A percentile compares a stretch with the other conserved stretches of the same genome.
phyloP scores from a whole-genome alignment of 176 grass and related monocot species.

The Carex pumila region DNA sequence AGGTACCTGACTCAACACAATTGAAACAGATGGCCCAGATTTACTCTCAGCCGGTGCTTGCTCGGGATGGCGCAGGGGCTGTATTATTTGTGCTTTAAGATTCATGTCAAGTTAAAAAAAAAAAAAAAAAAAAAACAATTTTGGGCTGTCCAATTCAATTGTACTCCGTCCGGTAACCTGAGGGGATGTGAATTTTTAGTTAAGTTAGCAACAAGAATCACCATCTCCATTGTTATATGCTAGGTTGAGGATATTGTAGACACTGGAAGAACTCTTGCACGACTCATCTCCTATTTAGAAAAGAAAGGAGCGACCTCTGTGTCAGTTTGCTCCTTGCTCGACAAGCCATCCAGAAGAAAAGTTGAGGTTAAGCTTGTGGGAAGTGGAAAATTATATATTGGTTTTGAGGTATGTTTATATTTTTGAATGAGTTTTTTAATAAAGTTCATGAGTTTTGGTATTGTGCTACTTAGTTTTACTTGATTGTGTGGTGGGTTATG shows the following conservation, averaged over 20 bases:
- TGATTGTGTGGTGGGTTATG: neutral
- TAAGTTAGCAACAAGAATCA: neutral
- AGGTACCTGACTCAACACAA: no score
- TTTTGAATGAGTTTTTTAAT: neutral
- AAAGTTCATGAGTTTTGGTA: neutral
- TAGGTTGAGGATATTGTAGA: slow-evolving; percentile 96
- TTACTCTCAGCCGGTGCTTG: no score
- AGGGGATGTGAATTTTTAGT: neutral
- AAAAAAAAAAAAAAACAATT: no score
- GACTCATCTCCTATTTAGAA: slow-evolving; percentile 63
- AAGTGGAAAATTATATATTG: slow-evolving; percentile 75
- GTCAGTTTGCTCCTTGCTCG: slow-evolving; percentile 82
- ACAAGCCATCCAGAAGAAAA: slow-evolving; percentile 82
- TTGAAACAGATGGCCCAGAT: no score
- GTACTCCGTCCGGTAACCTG: no score
- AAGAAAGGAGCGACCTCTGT: slow-evolving; percentile 72
- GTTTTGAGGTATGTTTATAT: slow-evolving; percentile 63
- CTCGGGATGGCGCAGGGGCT: no score
- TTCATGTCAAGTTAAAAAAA: no score
- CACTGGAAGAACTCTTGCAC: slow-evolving; percentile 73
- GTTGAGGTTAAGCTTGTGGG: slow-evolving; percentile 57
- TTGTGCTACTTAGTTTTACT: neutral
- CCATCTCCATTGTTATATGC: neutral
- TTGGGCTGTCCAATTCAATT: no score
- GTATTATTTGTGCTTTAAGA: no score